phyloP scores from a whole-genome alignment of 1,139 yeast species.

The Hyphopichia fennica region DNA sequence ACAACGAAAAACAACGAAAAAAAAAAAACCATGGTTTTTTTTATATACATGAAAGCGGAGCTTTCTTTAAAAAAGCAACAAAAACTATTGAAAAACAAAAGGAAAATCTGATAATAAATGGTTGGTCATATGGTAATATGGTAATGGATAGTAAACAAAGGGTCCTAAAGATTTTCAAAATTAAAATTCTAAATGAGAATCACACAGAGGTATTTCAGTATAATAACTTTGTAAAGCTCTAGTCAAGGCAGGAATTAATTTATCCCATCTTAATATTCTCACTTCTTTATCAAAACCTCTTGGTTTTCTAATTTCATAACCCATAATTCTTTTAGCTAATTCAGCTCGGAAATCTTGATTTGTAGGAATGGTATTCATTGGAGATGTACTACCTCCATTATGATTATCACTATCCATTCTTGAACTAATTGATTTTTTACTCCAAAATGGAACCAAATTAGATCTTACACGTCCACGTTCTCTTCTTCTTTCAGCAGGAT shows the following conservation, averaged over 20 bases:
- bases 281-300: constrained; percentile 70
- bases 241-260: constrained; percentile 56
- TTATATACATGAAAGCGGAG: too few relatives aligned
- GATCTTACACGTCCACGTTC: constrained; percentile 66
- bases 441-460: constrained; percentile 69
- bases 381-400: constrained; percentile 2
- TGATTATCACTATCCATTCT: constrained; percentile 32
- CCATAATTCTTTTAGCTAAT: constrained; percentile 64
- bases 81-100: background rate
- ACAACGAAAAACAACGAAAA: background rate
- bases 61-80: too few relatives aligned
- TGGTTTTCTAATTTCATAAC: constrained; percentile 62
- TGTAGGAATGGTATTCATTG: constrained; percentile 15
- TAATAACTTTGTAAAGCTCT: constrained; percentile 67
- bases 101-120: background rate
- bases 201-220: constrained; percentile 46
- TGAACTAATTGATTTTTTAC: constrained; percentile 57
- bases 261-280: constrained; percentile 61
- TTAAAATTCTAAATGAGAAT: constrained; percentile 9
- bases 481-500: constrained; percentile 51
- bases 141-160: background rate
- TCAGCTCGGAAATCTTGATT: constrained; percentile 52
- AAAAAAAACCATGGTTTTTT: too few relatives aligned
- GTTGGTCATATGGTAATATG: too few relatives aligned
- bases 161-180: background rate